Evolutionary conservation across 345 rosid genomes (phyloP).

Genomic region (Brassica rapa): DNA sequence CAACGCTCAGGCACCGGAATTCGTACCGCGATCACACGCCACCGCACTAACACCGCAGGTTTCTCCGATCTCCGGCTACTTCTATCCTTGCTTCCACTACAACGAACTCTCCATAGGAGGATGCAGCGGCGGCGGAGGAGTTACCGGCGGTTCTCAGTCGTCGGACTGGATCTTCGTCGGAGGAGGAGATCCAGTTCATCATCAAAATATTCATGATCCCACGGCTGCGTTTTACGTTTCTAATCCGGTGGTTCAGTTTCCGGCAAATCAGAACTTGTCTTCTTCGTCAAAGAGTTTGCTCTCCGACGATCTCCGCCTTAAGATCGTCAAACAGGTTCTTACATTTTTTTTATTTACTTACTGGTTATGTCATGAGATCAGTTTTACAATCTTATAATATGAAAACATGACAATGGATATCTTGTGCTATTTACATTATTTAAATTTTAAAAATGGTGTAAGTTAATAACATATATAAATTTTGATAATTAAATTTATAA

Average conservation of each 20-base stretch:
- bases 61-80: slow-evolving; percentile 57
- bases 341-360: neutral
- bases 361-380: neutral
- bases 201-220: slow-evolving; percentile 34
- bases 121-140: slow-evolving; percentile 23
- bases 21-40: slow-evolving; percentile 68
- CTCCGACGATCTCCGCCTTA: slow-evolving; percentile 70
- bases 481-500: too few relatives aligned
- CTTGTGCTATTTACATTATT: neutral
- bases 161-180: slow-evolving; percentile 87
- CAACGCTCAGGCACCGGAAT: slow-evolving; percentile 92
- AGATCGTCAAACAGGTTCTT: slow-evolving; percentile 85
- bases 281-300: slow-evolving; percentile 56
- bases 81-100: slow-evolving; percentile 67
- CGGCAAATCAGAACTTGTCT: slow-evolving; percentile 40
- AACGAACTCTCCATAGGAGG: slow-evolving; percentile 40
- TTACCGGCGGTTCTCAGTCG: slow-evolving; percentile 35
- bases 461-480: neutral
- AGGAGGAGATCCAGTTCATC: slow-evolving; percentile 56
- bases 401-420: neutral
- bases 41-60: slow-evolving; percentile 44
- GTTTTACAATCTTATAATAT: neutral
- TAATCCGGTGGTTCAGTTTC: slow-evolving; percentile 47
- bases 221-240: slow-evolving; percentile 49
- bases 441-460: too few relatives aligned